phyloP scores from a whole-genome alignment of 139 green algal genomes.

The Haematococcus lacustris region DNA sequence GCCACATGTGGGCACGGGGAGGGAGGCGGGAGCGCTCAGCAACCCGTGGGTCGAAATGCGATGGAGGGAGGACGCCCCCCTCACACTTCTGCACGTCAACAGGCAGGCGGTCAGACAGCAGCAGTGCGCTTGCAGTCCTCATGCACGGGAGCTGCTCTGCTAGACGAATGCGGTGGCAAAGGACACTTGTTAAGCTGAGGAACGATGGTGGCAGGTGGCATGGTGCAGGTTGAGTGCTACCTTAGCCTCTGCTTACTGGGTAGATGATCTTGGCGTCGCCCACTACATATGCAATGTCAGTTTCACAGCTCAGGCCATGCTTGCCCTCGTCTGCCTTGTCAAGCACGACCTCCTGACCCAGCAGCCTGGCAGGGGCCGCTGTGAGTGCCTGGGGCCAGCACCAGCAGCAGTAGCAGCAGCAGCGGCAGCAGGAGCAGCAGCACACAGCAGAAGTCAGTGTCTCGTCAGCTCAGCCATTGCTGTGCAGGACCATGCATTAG shows the following conservation, averaged over 20 bases:
- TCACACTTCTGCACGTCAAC: conserved; percentile 23
- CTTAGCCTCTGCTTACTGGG: conserved; percentile 6
- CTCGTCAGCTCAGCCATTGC: too few relatives aligned
- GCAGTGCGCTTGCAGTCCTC: too few relatives aligned
- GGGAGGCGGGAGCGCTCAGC: conserved; percentile 36
- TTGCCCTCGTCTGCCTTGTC: conserved; percentile 31
- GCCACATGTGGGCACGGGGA: conserved; percentile 42
- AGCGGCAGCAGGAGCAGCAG: too few relatives aligned
- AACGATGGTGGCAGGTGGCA: too few relatives aligned
- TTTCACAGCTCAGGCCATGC: conserved; percentile 40
- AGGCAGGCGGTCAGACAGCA: too few relatives aligned
- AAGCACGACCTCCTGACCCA: conserved; percentile 51
- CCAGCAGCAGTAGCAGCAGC: too few relatives aligned
- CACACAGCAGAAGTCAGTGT: too few relatives aligned
- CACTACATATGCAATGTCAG: conserved; percentile 40
- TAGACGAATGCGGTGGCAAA: too few relatives aligned
- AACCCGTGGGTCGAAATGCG: conserved; percentile 34
- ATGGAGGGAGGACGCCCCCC: conserved; percentile 45
- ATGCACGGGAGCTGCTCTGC: too few relatives aligned
- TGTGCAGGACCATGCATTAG: too few relatives aligned
- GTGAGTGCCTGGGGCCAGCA: conserved; percentile 6
- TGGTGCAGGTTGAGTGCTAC: too few relatives aligned
- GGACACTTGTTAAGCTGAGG: too few relatives aligned
- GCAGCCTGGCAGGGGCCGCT: conserved; percentile 23
- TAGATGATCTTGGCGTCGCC: conserved; percentile 53